A percentile compares a stretch with the other conserved stretches of the same genome.
phyloP scores from a whole-genome alignment of 2,329 filamentous ascomycete species.

The Mariannaea elegans region DNA sequence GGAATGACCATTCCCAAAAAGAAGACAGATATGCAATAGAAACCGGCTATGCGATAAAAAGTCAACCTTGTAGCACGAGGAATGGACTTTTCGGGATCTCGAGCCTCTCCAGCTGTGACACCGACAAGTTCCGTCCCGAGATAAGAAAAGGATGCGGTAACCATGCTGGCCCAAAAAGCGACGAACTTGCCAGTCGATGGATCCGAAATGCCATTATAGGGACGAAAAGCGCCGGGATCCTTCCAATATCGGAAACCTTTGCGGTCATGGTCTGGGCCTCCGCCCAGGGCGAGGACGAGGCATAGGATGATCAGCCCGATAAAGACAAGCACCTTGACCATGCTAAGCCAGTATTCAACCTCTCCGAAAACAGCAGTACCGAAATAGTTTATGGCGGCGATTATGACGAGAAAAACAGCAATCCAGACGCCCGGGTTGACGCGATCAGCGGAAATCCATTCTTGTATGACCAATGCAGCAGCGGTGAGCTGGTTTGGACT shows the following conservation, averaged over 20 bases:
- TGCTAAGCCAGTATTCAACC: constrained; percentile 68
- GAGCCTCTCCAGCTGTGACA: constrained; percentile 80
- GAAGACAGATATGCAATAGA: constrained; percentile 79
- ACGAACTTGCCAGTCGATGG: constrained; percentile 60
- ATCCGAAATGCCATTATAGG: not conserved
- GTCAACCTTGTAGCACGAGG: constrained; percentile 81
- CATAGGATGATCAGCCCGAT: constrained; percentile 71
- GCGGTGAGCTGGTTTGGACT: constrained; percentile 88
- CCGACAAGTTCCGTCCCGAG: constrained; percentile 80
- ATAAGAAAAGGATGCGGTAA: constrained; percentile 83
- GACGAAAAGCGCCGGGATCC: constrained; percentile 56
- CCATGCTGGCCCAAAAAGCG: constrained; percentile 74
- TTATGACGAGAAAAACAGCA: constrained; percentile 55
- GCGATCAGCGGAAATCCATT: constrained; percentile 60
- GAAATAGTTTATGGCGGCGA: constrained; percentile 60
- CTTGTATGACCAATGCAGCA: constrained; percentile 78
- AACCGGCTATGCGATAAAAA: constrained; percentile 83
- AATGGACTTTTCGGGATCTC: constrained; percentile 80
- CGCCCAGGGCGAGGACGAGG: constrained; percentile 70
- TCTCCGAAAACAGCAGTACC: constrained; percentile 69
- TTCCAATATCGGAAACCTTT: constrained; percentile 74
- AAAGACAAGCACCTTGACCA: constrained; percentile 74
- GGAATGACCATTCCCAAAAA: constrained; percentile 80
- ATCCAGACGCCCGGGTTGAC: too few relatives aligned
- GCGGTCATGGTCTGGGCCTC: constrained; percentile 68